A percentile compares a stretch with the other conserved stretches of the same genome.
Conservation (phyloP, 2,329 filamentous ascomycete genomes). For the Neonectria hederae region DNA sequence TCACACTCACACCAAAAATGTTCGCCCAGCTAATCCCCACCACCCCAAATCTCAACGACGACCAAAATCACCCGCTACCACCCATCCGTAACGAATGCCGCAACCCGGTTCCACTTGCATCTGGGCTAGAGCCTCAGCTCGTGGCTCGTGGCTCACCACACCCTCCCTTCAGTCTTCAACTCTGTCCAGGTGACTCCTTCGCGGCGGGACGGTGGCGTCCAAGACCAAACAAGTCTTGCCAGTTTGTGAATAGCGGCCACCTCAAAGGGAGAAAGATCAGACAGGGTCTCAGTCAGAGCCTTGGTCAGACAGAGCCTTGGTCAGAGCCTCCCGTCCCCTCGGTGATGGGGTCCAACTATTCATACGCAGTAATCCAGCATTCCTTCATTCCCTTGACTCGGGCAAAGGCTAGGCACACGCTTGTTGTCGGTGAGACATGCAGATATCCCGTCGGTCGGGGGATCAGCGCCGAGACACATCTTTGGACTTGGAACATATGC, state of each 20-base stretch:
- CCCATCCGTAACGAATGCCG: constrained; percentile 16
- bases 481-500: neutral
- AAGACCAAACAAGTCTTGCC: neutral
- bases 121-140: constrained; percentile 22
- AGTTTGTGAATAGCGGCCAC: constrained; percentile 6
- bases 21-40: constrained; percentile 12
- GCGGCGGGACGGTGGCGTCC: constrained; percentile 10
- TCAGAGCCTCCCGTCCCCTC: neutral
- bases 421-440: constrained; percentile 27
- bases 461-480: constrained; percentile 32
- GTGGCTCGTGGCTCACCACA: constrained; percentile 21
- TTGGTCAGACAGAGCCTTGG: neutral
- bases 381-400: constrained; percentile 33
- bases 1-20: constrained; percentile 21
- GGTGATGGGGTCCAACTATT: neutral
- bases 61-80: constrained; percentile 7
- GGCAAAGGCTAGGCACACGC: constrained; percentile 9
- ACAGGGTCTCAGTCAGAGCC: neutral
- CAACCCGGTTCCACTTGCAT: neutral
- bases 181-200: constrained; percentile 19
- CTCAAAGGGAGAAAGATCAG: neutral
- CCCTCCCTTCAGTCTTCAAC: neutral
- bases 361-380: neutral
- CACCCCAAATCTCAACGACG: neutral
- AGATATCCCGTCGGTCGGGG: constrained; percentile 21